Percentiles rank a stretch among this genome's conserved stretches.
These are phyloP conservation scores for Triangularia verruculosa DNA, from an alignment of 2,329 filamentous ascomycete genomes.

Conservation along the genomic window DNA sequence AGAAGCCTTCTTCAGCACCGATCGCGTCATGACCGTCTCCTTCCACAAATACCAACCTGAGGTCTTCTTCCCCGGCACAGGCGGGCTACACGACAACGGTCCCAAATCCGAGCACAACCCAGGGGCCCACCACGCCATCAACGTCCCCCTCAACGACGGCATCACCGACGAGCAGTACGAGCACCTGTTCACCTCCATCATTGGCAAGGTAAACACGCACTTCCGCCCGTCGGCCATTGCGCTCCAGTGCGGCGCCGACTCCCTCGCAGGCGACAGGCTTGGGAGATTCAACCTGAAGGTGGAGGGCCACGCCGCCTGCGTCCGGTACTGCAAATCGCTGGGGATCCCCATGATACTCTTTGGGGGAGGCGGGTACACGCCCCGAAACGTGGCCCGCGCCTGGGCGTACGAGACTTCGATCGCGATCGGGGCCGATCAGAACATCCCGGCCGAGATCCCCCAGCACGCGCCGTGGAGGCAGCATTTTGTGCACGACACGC, in stretches of 20 bases:
- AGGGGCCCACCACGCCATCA: conserved; percentile 84
- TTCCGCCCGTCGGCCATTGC: conserved; percentile 92
- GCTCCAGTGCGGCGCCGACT: conserved; percentile 93
- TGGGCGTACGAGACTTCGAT: conserved; percentile 97
- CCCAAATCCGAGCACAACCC: conserved; percentile 79
- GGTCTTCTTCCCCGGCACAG: conserved; percentile 86
- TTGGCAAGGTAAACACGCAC: conserved; percentile 72
- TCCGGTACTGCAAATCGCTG: conserved; percentile 81
- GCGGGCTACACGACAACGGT: conserved; percentile 81
- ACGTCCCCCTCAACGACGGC: conserved; percentile 85
- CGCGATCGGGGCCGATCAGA: conserved; percentile 70
- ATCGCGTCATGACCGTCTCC: conserved; percentile 83
- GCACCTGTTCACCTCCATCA: conserved; percentile 76
- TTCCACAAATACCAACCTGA: conserved; percentile 93
- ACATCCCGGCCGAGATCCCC: conserved; percentile 71
- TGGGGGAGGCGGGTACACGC: conserved; percentile 93
- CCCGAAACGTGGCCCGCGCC: conserved; percentile 89
- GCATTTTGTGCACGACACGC: conserved; percentile 82
- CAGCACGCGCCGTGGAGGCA: conserved; percentile 79
- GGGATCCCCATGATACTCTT: conserved; percentile 82
- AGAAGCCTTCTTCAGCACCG: conserved; percentile 79
- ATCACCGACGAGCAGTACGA: conserved; percentile 90
- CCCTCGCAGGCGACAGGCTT: conserved; percentile 85
- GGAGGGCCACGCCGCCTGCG: conserved; percentile 86
- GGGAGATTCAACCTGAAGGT: conserved; percentile 97